Evolutionary conservation across 2,329 filamentous ascomycete genomes (phyloP).

Genomic region (Neofusicoccum laricinum): DNA sequence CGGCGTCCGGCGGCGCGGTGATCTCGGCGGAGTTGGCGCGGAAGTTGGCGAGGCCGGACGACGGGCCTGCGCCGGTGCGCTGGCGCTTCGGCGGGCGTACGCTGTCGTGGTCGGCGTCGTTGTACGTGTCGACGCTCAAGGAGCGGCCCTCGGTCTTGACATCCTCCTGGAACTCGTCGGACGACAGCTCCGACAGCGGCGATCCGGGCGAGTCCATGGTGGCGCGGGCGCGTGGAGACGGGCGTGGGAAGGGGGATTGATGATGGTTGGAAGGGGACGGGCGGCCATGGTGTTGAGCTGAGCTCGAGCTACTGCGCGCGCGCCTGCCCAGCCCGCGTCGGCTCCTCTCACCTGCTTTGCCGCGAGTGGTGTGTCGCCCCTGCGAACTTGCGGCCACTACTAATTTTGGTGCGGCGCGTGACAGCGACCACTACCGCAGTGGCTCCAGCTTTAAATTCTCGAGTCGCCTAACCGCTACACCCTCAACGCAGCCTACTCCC

Average conservation of each 20-base stretch:
- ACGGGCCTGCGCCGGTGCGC: constrained; percentile 29
- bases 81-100: constrained; percentile 36
- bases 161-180: constrained; percentile 61
- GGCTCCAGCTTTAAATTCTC: constrained; percentile 1
- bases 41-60: constrained; percentile 19
- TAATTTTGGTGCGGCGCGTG: background rate
- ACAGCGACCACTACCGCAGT: constrained; percentile 5
- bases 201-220: constrained; percentile 57
- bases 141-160: constrained; percentile 47
- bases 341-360: background rate
- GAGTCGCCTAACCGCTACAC: background rate
- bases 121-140: constrained; percentile 42
- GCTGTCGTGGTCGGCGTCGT: constrained; percentile 32
- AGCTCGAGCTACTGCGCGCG: constrained; percentile 3
- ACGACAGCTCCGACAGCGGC: constrained; percentile 63
- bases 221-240: background rate
- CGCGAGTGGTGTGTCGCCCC: background rate
- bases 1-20: constrained; percentile 21
- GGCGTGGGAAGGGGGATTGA: background rate
- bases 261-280: constrained; percentile 11
- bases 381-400: background rate
- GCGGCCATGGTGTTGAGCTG: constrained; percentile 14
- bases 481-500: background rate
- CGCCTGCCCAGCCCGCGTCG: background rate
- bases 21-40: constrained; percentile 24